A percentile compares a stretch with the other conserved stretches of the same genome.
Conservation (phyloP, 805 yeast genomes). For the Yarrowia sp. region DNA sequence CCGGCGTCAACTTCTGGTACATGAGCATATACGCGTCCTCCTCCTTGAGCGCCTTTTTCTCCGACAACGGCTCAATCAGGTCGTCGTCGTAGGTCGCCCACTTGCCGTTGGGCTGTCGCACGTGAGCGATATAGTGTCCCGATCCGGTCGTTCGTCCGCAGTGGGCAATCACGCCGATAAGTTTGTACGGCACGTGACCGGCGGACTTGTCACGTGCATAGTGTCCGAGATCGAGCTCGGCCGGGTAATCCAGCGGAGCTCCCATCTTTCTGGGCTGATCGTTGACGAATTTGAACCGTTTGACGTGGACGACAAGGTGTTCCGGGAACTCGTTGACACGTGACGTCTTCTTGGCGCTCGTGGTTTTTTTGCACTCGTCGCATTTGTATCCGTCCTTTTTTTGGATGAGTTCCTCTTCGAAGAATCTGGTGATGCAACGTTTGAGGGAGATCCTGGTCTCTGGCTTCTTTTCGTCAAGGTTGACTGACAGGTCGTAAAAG, state of each 20-base stretch:
- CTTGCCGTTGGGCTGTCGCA: slow-evolving; percentile 87
- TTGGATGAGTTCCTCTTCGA: slow-evolving; percentile 68
- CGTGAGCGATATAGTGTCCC: slow-evolving; percentile 92
- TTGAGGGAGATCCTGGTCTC: slow-evolving; percentile 13
- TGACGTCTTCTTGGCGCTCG: slow-evolving; percentile 78
- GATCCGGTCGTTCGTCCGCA: slow-evolving; percentile 91
- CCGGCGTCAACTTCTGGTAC: slow-evolving; percentile 57
- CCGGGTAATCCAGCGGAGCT: slow-evolving; percentile 82
- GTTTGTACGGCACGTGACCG: slow-evolving; percentile 65
- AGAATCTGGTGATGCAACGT: slow-evolving; percentile 58
- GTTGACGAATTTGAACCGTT: slow-evolving; percentile 80
- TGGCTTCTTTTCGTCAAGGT: slow-evolving; percentile 60
- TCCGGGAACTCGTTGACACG: slow-evolving; percentile 86
- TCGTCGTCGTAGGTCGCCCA: slow-evolving; percentile 98
- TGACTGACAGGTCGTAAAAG: slow-evolving; percentile 88
- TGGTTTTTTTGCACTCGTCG: slow-evolving; percentile 79
- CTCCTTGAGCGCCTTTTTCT: slow-evolving; percentile 76
- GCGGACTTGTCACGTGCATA: slow-evolving; percentile 50
- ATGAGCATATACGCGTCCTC: slow-evolving; percentile 90
- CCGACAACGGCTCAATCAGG: slow-evolving; percentile 73
- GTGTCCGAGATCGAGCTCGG: slow-evolving; percentile 71
- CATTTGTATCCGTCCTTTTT: slow-evolving; percentile 70
- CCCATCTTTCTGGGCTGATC: slow-evolving; percentile 76
- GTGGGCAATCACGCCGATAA: slow-evolving; percentile 86
- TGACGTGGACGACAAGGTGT: slow-evolving; percentile 82